phyloP scores from a whole-genome alignment of 2,329 filamentous ascomycete genomes.

The Fusarium metavorans region DNA sequence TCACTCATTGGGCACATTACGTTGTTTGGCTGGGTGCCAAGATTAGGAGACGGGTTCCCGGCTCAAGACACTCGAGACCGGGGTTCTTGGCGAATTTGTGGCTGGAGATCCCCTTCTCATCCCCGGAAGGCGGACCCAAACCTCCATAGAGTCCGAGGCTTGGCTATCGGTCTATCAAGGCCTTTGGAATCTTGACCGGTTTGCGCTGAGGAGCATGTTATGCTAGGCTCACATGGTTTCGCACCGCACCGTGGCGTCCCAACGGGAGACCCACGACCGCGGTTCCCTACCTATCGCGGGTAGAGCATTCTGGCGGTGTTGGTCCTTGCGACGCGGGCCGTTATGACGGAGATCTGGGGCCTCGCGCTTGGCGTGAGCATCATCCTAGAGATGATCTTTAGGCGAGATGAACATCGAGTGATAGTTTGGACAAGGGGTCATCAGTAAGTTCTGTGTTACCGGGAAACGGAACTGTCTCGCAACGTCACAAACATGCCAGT shows the following conservation, averaged over 20 bases:
- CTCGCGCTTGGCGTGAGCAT: not conserved
- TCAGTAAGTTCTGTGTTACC: conserved; percentile 6
- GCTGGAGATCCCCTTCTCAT: not conserved
- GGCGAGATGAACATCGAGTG: not conserved
- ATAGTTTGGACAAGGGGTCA: not conserved
- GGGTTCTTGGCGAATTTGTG: not conserved
- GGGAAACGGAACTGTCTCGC: conserved; percentile 5
- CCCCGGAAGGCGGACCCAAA: conserved; percentile 11
- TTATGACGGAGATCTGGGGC: conserved; percentile 5
- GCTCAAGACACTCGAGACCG: not conserved
- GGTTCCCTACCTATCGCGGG: not conserved
- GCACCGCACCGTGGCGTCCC: conserved; percentile 6
- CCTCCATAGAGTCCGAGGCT: not conserved
- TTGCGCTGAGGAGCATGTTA: not conserved
- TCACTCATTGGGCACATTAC: not conserved
- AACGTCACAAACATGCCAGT: conserved; percentile 25
- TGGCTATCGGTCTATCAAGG: not conserved
- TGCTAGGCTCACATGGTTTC: not conserved
- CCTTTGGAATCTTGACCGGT: not conserved
- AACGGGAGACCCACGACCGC: conserved; percentile 6
- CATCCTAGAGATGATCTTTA: not conserved
- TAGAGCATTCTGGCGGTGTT: not conserved
- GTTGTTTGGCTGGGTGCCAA: not conserved
- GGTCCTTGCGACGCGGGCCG: conserved; percentile 11
- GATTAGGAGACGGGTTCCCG: not conserved